These are phyloP conservation scores for Curvularia verruculosa DNA, from an alignment of 2,329 filamentous ascomycete genomes.

Conservation along the genomic window DNA sequence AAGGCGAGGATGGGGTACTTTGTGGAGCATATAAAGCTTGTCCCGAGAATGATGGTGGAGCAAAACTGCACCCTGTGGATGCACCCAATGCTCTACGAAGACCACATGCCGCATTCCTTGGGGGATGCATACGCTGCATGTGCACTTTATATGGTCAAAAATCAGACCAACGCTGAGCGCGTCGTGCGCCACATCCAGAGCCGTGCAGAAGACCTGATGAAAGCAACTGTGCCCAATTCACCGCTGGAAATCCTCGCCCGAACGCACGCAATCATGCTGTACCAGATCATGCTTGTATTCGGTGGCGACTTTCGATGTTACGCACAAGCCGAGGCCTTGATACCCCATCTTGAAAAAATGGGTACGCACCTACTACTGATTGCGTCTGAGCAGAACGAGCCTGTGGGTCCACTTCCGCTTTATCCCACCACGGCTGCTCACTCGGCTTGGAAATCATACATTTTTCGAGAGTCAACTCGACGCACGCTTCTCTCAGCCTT, in stretches of 20 bases:
- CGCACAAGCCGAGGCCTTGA: constrained; percentile 22
- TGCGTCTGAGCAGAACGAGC: constrained; percentile 22
- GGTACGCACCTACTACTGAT: constrained; percentile 12
- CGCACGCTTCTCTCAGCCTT: constrained; percentile 59
- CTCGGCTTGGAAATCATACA: constrained; percentile 59
- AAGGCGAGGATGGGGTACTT: constrained; percentile 35
- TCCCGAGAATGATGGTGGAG: constrained; percentile 53
- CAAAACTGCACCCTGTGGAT: constrained; percentile 61
- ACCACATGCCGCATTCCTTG: constrained; percentile 58
- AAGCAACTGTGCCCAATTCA: constrained; percentile 16
- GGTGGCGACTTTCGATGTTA: constrained; percentile 30
- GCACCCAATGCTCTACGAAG: constrained; percentile 59
- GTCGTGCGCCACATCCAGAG: constrained; percentile 58
- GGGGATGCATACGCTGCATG: constrained; percentile 62
- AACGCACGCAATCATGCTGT: constrained; percentile 40
- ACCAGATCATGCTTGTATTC: constrained; percentile 38
- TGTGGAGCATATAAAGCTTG: constrained; percentile 35
- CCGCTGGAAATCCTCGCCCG: constrained; percentile 33
- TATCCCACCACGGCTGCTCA: constrained; percentile 46
- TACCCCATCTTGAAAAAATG: constrained; percentile 27
- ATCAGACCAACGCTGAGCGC: constrained; percentile 54
- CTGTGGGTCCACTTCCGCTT: constrained; percentile 42
- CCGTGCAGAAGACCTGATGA: constrained; percentile 54
- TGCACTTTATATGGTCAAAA: constrained; percentile 60
- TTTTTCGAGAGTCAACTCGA: constrained; percentile 61